Conservation (phyloP, 2,329 filamentous ascomycete genomes). For the Microcyclospora tardicrescens region DNA sequence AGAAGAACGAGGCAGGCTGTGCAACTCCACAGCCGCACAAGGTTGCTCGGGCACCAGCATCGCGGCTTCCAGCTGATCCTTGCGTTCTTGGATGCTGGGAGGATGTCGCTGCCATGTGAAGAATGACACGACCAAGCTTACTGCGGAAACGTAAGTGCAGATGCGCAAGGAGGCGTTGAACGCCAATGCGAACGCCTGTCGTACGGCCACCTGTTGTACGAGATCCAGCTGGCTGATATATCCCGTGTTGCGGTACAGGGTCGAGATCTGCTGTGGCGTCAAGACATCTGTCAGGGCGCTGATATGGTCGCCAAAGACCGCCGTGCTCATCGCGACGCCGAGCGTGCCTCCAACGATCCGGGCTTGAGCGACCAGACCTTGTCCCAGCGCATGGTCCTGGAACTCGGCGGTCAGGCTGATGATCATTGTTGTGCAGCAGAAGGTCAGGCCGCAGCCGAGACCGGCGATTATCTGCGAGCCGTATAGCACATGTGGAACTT, state of each 20-base stretch:
- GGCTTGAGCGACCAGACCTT: conserved; percentile 45
- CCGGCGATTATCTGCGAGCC: background rate
- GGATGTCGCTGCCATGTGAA: conserved; percentile 1
- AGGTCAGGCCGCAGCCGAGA: background rate
- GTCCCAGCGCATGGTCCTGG: conserved; percentile 1
- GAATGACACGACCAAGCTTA: conserved; percentile 1
- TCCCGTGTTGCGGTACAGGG: background rate
- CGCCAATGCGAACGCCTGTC: conserved; percentile 1
- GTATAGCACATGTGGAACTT: background rate
- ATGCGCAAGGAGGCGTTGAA: conserved; percentile 3
- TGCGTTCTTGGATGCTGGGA: background rate
- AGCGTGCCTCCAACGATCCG: conserved; percentile 48
- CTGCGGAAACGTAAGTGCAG: conserved; percentile 2
- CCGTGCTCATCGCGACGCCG: conserved; percentile 46
- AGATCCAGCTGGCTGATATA: background rate
- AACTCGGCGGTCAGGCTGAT: background rate
- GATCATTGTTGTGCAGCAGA: background rate
- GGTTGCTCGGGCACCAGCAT: no score
- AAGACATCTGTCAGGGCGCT: conserved; percentile 1
- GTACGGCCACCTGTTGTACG: conserved; percentile 1
- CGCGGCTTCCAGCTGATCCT: background rate
- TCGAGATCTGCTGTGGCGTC: background rate
- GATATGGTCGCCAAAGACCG: conserved; percentile 45
- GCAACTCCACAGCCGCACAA: no score
- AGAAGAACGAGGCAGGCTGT: no score